Evolutionary conservation across 768 basidiomycete species (phyloP), one percentile per base, ranked within the genome.

Genomic region (Nidularia pulvinata): DNA sequence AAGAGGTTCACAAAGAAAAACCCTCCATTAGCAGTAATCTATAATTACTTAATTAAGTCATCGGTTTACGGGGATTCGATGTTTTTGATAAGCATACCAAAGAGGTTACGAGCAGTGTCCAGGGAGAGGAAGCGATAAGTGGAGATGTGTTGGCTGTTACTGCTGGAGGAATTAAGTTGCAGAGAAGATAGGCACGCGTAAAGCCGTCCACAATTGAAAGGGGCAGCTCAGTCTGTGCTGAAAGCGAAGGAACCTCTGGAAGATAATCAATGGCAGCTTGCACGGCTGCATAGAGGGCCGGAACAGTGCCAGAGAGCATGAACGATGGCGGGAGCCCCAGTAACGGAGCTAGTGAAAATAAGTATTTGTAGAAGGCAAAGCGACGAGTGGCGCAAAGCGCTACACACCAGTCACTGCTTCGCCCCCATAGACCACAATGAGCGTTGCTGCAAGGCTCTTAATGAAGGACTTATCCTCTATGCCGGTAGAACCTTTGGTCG

Each of bases 1-100:
- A 88, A 81, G 46, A 88, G 72, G 71, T 88, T 89, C 33, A 81
- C 77, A 58, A 91, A 61, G 77, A 95, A 89, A 76, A 91, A 92
- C 5, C 92, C 92, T 3, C 81, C 85, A 65, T 93, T 93, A 46
- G 90, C 84, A 33, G 81, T 78, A 48, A 88, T 61, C 90, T 91
- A 57, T 46, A 45, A 45, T 46, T 36, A 32, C 36, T 45, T 13
- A 42, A 37, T 7, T 19, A 22, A 34, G 33, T 50, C n/a, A 47
- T 14, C 34, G 48, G 30, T 35, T 10, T 16, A 39, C 10, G 37
- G 37, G 37, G 16, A 16, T 19, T 19, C 19, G 19, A 36, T 33
- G 16, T 19, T 11, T 19, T 19, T 19, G 19, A 19, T 42, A 32
- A 19, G 39, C 2, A 72, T 86, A 63, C 89, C 51, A 91, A 69